Evolutionary conservation across 768 basidiomycete species (phyloP).

Genomic region (Lactarius tabidus): DNA sequence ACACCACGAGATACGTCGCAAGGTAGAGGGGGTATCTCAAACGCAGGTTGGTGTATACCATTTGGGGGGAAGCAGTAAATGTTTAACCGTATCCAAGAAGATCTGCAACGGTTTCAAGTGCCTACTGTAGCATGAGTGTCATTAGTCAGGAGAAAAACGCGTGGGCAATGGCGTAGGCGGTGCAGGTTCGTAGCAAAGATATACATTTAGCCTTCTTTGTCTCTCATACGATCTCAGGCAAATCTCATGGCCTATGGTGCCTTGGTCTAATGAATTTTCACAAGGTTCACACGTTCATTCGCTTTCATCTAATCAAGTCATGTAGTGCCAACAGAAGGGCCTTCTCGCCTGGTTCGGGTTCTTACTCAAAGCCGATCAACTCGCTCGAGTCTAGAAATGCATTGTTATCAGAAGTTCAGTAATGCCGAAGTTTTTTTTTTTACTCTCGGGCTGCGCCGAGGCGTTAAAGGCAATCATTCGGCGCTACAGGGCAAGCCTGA

Average conservation of each 20-base stretch:
- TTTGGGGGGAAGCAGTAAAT: neutral
- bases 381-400: neutral
- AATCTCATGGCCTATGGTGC: neutral
- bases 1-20: neutral
- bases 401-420: neutral
- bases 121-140: neutral
- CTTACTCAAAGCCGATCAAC: constrained; percentile 1
- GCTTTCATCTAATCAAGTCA: neutral
- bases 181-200: too few species aligned
- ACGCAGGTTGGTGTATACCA: neutral
- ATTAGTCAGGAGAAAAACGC: neutral
- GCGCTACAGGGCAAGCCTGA: neutral
- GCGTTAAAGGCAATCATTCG: neutral
- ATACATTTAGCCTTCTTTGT: neutral
- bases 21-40: neutral
- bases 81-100: neutral
- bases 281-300: neutral
- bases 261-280: neutral
- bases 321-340: neutral
- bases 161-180: neutral
- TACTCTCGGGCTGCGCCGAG: neutral
- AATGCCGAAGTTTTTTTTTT: neutral
- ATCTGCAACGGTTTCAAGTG: neutral
- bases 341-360: neutral
- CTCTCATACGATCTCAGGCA: neutral